phyloP scores from a whole-genome alignment of 352 stramenopile species.

The Pythium rhizo-oryzae region DNA sequence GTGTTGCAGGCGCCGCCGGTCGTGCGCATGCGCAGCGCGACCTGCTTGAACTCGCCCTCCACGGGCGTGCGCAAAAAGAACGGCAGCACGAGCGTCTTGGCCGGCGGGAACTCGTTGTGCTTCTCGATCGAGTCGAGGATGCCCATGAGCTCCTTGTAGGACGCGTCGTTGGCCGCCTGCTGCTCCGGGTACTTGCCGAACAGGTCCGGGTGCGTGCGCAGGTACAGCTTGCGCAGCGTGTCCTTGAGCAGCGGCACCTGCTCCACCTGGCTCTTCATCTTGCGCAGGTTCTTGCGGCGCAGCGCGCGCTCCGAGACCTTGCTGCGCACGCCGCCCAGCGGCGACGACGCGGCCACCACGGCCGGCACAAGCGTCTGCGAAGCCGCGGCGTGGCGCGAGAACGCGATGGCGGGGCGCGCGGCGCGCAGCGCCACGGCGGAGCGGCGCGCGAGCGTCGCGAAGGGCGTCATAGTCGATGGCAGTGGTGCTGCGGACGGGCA shows the following conservation, averaged over 20 bases:
- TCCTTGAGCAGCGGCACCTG: slow-evolving; percentile 74
- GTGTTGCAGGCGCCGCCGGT: slow-evolving; percentile 79
- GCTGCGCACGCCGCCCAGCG: slow-evolving; percentile 44
- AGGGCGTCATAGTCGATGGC: slow-evolving; percentile 12
- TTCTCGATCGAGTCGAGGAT: slow-evolving; percentile 83
- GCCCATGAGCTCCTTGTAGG: slow-evolving; percentile 82
- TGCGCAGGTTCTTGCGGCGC: slow-evolving; percentile 77
- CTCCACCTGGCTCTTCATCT: slow-evolving; percentile 67
- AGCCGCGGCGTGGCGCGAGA: background rate
- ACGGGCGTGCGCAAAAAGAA: slow-evolving; percentile 75
- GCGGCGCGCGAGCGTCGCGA: slow-evolving; percentile 25
- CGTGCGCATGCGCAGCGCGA: slow-evolving; percentile 64
- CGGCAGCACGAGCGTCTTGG: slow-evolving; percentile 67
- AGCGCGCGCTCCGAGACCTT: slow-evolving; percentile 73
- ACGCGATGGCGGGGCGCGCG: slow-evolving; percentile 8
- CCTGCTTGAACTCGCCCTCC: slow-evolving; percentile 72
- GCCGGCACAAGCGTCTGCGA: slow-evolving; percentile 10
- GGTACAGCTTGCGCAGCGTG: slow-evolving; percentile 80
- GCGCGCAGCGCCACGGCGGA: slow-evolving; percentile 14
- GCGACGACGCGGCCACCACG: slow-evolving; percentile 17
- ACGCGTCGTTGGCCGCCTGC: slow-evolving; percentile 65
- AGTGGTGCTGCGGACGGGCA: background rate
- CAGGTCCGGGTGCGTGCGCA: slow-evolving; percentile 78
- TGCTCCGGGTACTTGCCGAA: slow-evolving; percentile 76
- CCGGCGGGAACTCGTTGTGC: slow-evolving; percentile 75